phyloP scores from a whole-genome alignment of 768 basidiomycete genomes.

The Mycena amicta region DNA sequence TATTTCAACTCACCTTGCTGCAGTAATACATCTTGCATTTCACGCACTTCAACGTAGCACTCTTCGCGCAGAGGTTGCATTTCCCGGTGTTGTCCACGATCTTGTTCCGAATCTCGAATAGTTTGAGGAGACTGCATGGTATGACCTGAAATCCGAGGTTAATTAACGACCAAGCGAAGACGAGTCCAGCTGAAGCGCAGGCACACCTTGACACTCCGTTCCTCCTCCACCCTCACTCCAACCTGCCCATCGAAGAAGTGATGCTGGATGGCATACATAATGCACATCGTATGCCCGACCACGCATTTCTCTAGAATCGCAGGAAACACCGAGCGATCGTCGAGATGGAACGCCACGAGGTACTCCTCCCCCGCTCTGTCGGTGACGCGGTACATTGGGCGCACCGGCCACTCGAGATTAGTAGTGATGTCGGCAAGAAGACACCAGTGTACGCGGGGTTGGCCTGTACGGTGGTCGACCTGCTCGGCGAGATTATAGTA shows the following conservation, averaged over 20 bases:
- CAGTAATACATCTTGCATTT: conserved; percentile 27
- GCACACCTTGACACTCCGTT: conserved; percentile 28
- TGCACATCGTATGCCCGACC: conserved; percentile 28
- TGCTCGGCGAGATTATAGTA: not conserved
- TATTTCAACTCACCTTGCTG: conserved; percentile 20
- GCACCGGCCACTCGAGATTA: conserved; percentile 16
- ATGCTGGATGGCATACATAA: conserved; percentile 34
- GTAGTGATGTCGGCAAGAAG: conserved; percentile 33
- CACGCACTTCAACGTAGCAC: conserved; percentile 8
- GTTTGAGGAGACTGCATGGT: conserved; percentile 23
- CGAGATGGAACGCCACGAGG: conserved; percentile 28
- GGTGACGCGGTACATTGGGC: conserved; percentile 28
- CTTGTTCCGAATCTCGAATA: conserved; percentile 24
- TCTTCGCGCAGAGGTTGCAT: conserved; percentile 7
- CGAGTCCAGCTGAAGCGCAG: too few species aligned
- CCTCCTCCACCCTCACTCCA: conserved; percentile 30
- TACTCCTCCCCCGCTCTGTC: conserved; percentile 28
- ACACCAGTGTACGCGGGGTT: conserved; percentile 33
- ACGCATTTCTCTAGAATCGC: conserved; percentile 11
- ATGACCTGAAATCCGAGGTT: conserved; percentile 24
- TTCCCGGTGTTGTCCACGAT: not conserved
- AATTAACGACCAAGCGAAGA: too few species aligned
- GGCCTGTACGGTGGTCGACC: conserved; percentile 14
- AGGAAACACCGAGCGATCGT: conserved; percentile 14
- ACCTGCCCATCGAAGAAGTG: conserved; percentile 30